Evolutionary conservation across 73 alveolate genomes (phyloP).

Genomic region (Loxodes magnus): DNA sequence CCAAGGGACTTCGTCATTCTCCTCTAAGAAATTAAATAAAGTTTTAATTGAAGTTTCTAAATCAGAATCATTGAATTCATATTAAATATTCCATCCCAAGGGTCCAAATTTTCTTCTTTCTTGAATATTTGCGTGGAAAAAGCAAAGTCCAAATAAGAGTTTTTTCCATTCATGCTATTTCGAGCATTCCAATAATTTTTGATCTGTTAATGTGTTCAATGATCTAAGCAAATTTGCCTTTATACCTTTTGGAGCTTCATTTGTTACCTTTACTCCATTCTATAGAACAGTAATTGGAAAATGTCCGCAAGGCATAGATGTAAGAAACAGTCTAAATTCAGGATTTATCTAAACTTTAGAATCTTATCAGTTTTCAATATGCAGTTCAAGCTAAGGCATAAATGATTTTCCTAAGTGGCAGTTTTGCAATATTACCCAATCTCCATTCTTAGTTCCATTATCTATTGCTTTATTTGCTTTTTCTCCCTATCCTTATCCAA

Average conservation of each 20-base stretch:
- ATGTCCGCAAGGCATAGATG: constrained; percentile 96
- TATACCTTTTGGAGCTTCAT: constrained; percentile 99
- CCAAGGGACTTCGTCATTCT: constrained; percentile 96
- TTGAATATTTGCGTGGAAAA: constrained; percentile 97
- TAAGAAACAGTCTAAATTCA: constrained; percentile 94
- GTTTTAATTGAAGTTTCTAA: constrained; percentile 95
- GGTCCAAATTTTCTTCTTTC: constrained; percentile 99
- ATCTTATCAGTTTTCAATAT: constrained; percentile 82
- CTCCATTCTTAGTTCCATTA: constrained; percentile 87
- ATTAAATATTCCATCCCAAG: constrained; percentile 98
- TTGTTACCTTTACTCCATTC: constrained; percentile 95
- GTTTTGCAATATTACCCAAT: constrained; percentile 97
- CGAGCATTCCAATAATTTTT: constrained; percentile 70
- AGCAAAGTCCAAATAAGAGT: constrained; percentile 55
- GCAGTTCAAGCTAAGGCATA: constrained; percentile 96
- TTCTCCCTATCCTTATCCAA: constrained; percentile 98
- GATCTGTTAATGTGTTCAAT: constrained; percentile 83
- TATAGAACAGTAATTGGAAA: constrained; percentile 99
- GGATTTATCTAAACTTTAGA: constrained; percentile 58
- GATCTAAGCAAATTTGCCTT: constrained; percentile 93
- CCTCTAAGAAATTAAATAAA: constrained; percentile 90
- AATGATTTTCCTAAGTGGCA: constrained; percentile 97
- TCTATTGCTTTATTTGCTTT: constrained; percentile 88
- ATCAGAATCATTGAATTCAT: constrained; percentile 98
- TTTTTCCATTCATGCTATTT: constrained; percentile 87